These are phyloP conservation scores for Agrocybe pediades DNA, from an alignment of 768 basidiomycete genomes.

Conservation along the genomic window DNA sequence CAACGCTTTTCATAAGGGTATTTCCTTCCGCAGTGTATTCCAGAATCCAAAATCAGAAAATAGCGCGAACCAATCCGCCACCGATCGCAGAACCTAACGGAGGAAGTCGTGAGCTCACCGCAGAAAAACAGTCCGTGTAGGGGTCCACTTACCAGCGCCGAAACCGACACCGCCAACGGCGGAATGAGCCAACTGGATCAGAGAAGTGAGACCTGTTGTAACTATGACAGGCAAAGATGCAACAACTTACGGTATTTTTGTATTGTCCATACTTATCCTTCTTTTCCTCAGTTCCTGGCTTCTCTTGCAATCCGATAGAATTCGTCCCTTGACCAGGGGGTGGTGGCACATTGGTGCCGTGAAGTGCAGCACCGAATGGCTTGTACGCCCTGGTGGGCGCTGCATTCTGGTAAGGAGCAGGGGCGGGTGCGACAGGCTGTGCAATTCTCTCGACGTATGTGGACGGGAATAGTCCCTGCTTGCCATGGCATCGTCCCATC, in stretches of 20 bases:
- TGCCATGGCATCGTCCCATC: slow-evolving; percentile 66
- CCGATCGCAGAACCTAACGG: slow-evolving; percentile 19
- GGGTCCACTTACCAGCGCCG: slow-evolving; percentile 58
- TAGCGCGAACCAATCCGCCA: slow-evolving; percentile 20
- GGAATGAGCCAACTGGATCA: slow-evolving; percentile 52
- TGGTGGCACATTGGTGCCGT: slow-evolving; percentile 39
- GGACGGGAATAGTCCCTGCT: slow-evolving; percentile 77
- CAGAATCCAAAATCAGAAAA: slow-evolving; percentile 18
- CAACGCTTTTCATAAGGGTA: no score
- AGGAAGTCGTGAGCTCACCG: not conserved
- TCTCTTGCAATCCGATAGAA: slow-evolving; percentile 47
- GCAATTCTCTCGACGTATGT: slow-evolving; percentile 66
- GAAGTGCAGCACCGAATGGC: slow-evolving; percentile 47
- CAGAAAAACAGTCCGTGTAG: not conserved
- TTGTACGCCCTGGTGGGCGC: slow-evolving; percentile 35
- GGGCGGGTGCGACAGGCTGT: slow-evolving; percentile 23
- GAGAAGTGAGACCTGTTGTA: not conserved
- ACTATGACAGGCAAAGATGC: not conserved
- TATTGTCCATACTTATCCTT: slow-evolving; percentile 59
- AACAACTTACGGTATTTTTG: slow-evolving; percentile 53
- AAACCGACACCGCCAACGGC: slow-evolving; percentile 76
- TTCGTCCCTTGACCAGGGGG: slow-evolving; percentile 37
- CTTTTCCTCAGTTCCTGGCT: slow-evolving; percentile 45
- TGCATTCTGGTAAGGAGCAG: slow-evolving; percentile 8
- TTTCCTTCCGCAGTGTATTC: no score